Evolutionary conservation across 2,329 filamentous ascomycete genomes (phyloP).

Genomic region (Pyrenophora teres): DNA sequence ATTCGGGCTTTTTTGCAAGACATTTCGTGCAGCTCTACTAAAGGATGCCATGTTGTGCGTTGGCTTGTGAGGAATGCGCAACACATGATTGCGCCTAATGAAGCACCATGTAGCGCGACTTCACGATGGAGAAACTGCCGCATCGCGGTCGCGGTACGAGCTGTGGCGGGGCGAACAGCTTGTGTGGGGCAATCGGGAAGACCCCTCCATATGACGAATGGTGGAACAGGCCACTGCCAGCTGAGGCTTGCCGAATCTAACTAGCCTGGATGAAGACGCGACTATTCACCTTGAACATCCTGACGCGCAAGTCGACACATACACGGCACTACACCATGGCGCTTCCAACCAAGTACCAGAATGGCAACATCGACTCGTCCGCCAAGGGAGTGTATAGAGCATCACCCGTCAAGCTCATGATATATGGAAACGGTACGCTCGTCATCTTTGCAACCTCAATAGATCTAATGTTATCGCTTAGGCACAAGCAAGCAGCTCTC

Average conservation of each 20-base stretch:
- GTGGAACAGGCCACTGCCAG: slow-evolving; percentile 14
- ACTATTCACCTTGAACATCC: slow-evolving; percentile 6
- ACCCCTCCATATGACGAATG: slow-evolving; percentile 37
- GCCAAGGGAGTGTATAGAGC: slow-evolving; percentile 43
- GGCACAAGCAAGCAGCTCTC: slow-evolving; percentile 42
- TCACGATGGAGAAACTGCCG: slow-evolving; percentile 28
- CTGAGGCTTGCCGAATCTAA: slow-evolving; percentile 8
- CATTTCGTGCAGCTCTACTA: slow-evolving; percentile 51
- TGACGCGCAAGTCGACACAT: slow-evolving; percentile 3
- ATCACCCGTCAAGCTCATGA: slow-evolving; percentile 45
- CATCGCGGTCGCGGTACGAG: slow-evolving; percentile 16
- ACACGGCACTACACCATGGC: slow-evolving; percentile 27
- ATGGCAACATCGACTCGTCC: slow-evolving; percentile 42
- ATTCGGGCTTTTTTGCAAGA: slow-evolving; percentile 86
- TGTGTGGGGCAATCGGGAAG: slow-evolving; percentile 37
- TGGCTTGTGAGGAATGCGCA: not conserved
- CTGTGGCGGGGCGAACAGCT: slow-evolving; percentile 36
- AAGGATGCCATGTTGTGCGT: slow-evolving; percentile 33
- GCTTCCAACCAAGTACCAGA: slow-evolving; percentile 41
- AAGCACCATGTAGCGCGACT: slow-evolving; percentile 12
- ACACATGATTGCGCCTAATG: slow-evolving; percentile 1
- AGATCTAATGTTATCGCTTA: slow-evolving; percentile 13
- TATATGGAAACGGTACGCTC: slow-evolving; percentile 42
- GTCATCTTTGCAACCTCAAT: not conserved
- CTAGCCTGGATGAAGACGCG: slow-evolving; percentile 8